Percentiles rank a stretch among this genome's conserved stretches.
phyloP scores from a whole-genome alignment of 768 basidiomycete genomes.

The Cystobasidium onofrii region DNA sequence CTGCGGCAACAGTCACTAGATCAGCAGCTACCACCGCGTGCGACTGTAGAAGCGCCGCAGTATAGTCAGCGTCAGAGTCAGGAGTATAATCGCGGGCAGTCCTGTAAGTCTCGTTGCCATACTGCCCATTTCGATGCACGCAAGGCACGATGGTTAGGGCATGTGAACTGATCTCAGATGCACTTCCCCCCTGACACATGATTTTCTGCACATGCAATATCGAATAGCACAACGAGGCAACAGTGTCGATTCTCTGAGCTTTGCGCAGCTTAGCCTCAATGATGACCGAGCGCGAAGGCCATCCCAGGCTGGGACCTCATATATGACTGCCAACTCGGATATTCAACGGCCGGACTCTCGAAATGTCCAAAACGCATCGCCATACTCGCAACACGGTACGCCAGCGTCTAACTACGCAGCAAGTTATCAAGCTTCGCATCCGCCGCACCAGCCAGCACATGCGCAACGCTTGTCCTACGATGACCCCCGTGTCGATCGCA shows the following conservation, averaged over 20 bases:
- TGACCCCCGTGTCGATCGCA: background rate
- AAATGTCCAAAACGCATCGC: background rate
- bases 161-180: no score
- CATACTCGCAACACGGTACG: slow-evolving; percentile 16
- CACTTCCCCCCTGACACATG: no score
- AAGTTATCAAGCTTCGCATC: slow-evolving; percentile 2
- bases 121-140: background rate
- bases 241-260: slow-evolving; percentile 23
- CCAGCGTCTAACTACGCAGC: background rate
- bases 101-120: background rate
- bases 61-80: background rate
- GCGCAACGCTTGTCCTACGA: slow-evolving; percentile 15
- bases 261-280: slow-evolving; percentile 6
- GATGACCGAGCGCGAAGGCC: slow-evolving; percentile 6
- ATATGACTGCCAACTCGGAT: background rate
- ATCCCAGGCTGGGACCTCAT: background rate
- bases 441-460: background rate
- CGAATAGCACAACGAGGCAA: background rate
- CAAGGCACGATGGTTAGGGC: background rate
- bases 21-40: background rate
- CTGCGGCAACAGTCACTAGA: background rate
- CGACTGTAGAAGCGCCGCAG: background rate
- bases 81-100: background rate
- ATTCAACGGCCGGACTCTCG: slow-evolving; percentile 17
- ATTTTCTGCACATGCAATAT: background rate